Evolutionary conservation across 1,284 basidiomycete species (phyloP).

Genomic region (Butyriboletus pseudospeciosus): DNA sequence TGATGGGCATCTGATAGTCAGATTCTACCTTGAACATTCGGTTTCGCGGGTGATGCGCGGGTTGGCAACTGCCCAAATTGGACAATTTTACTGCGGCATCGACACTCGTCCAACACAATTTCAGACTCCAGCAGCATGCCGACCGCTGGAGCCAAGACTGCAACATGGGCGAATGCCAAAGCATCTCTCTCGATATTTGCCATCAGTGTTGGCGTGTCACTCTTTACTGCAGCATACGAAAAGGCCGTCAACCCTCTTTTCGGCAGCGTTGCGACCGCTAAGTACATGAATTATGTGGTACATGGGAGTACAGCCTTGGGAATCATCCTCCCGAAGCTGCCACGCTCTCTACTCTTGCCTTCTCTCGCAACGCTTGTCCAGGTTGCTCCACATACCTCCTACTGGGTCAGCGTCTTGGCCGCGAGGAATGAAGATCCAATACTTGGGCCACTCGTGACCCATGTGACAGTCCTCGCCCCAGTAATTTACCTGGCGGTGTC

Average conservation of each 20-base stretch:
- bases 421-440: conserved; percentile 48
- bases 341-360: conserved; percentile 33
- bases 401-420: conserved; percentile 58
- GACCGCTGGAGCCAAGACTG: not conserved
- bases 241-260: conserved; percentile 44
- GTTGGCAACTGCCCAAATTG: not conserved
- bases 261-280: conserved; percentile 35
- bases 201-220: conserved; percentile 35
- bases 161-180: conserved; percentile 13
- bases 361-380: conserved; percentile 46
- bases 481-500: conserved; percentile 42
- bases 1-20: not conserved
- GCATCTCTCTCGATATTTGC: conserved; percentile 28
- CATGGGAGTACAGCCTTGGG: conserved; percentile 35
- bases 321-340: conserved; percentile 35
- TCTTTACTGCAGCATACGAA: conserved; percentile 41
- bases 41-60: not conserved
- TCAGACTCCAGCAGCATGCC: conserved; percentile 11
- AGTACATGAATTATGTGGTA: conserved; percentile 39
- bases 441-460: conserved; percentile 57
- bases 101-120: not conserved
- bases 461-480: conserved; percentile 53
- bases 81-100: not conserved
- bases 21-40: not conserved
- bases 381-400: conserved; percentile 56